Evolutionary conservation across 768 basidiomycete species (phyloP), one percentile per base, ranked within the genome.

Genomic region (Lentinus tigrinus): DNA sequence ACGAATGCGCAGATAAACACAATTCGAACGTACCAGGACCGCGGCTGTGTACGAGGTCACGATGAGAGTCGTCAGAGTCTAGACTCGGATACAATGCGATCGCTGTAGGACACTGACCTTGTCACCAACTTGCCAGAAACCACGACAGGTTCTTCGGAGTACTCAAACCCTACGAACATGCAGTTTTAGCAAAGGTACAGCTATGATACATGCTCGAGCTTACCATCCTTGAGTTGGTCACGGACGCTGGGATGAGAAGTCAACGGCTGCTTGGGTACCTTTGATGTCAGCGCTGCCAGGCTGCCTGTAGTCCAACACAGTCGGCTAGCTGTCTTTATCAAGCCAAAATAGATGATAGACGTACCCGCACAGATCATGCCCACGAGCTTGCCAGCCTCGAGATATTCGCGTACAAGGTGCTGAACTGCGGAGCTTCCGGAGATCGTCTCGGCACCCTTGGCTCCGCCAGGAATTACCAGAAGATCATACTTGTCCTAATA

Each of bases 321-420:
- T 44, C 39, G 7, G 17, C n/a, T n/a, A n/a, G n/a, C n/a, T n/a
- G n/a, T n/a, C n/a, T n/a, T n/a, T n/a, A n/a, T n/a, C n/a, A n/a
- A n/a, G n/a, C n/a, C n/a, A n/a, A n/a, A n/a, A n/a, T n/a, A n/a
- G n/a, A n/a, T n/a, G n/a, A n/a, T n/a, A 42, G 7, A 42, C 21
- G 2, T 16, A 86, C 91, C 91, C 50, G 91, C 91, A 65, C 91
- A 93, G 46, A 93, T 91, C 91, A 93, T 91, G 1, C 85, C 91
- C 24, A 93, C 87, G 26, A 80, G 65, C 66, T 86, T 89, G 14
- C 75, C 77, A 24, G 73, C 62, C 23, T 77, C 69, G 44, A 89
- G 67, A 64, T 84, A 92, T 21, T 76, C 71, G 54, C 78, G 75
- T 13, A 93, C 80, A 10, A 91, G 76, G 0, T 77, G 74, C 67